These are phyloP conservation scores for Linnemannia hyalina DNA, from an alignment of 192 early-diverging fungal genomes.

Conservation along the genomic window DNA sequence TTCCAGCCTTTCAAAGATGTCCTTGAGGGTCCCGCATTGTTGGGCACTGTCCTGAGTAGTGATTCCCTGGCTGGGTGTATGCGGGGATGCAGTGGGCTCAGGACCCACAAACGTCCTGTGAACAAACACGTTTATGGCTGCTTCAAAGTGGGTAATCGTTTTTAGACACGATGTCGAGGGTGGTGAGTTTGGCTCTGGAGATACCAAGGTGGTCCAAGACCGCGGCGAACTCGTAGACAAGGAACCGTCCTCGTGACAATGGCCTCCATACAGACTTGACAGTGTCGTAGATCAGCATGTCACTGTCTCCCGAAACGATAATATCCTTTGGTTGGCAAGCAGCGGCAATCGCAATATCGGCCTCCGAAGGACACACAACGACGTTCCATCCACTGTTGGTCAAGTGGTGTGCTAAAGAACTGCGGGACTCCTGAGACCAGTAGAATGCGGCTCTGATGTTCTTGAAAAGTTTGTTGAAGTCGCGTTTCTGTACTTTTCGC, in stretches of 20 bases:
- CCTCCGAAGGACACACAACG: neutral
- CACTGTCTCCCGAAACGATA: conserved; percentile 11
- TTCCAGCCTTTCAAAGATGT: neutral
- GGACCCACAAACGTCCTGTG: neutral
- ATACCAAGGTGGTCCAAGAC: neutral
- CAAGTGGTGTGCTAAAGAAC: neutral
- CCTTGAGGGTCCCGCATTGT: neutral
- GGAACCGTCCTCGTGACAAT: neutral
- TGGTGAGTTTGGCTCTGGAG: conserved; percentile 6
- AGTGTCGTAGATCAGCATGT: conserved; percentile 14
- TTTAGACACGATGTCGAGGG: neutral
- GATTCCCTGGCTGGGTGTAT: neutral
- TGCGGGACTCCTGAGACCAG: conserved; percentile 8
- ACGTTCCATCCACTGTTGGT: conserved; percentile 5
- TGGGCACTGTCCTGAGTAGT: neutral
- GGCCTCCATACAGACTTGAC: conserved; percentile 13
- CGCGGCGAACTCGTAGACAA: neutral
- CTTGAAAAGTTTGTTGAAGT: conserved; percentile 1
- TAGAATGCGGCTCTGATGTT: conserved; percentile 1
- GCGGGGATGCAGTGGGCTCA: neutral
- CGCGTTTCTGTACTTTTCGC: neutral
- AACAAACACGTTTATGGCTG: neutral
- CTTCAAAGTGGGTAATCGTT: conserved; percentile 10
- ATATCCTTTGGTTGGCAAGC: neutral
- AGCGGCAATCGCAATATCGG: neutral